Percentiles rank a stretch among this genome's conserved stretches.
Evolutionary conservation across 1,139 yeast species (phyloP).

Genomic region (Suhomyces panamericanus): DNA sequence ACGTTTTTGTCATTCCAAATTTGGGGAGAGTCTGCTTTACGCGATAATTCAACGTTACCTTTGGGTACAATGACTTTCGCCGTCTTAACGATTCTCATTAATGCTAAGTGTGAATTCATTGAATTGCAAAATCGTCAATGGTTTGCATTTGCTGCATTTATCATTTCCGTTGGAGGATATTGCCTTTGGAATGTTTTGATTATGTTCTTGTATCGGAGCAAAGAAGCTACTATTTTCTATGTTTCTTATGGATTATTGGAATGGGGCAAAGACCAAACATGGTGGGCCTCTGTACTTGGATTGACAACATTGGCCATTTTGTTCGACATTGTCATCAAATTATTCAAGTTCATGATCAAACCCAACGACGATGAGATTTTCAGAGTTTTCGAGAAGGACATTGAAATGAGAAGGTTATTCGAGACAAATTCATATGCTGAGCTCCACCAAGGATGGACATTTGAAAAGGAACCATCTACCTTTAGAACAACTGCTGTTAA

Average conservation of each 20-base stretch:
- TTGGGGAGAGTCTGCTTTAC: constrained; percentile 67
- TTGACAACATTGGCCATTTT: constrained; percentile 58
- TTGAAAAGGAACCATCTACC: constrained; percentile 47
- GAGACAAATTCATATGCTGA: constrained; percentile 75
- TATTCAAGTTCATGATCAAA: constrained; percentile 52
- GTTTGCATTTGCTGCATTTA: constrained; percentile 65
- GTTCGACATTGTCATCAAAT: constrained; percentile 64
- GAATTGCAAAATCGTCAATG: constrained; percentile 84
- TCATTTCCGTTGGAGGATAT: constrained; percentile 86
- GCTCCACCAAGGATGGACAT: constrained; percentile 79
- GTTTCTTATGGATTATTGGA: constrained; percentile 69
- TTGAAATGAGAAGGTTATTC: constrained; percentile 63
- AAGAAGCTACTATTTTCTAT: constrained; percentile 64
- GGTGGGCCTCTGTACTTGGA: constrained; percentile 79
- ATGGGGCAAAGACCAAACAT: constrained; percentile 76
- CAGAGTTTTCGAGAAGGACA: constrained; percentile 72
- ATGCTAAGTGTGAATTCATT: constrained; percentile 73
- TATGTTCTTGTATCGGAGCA: constrained; percentile 62
- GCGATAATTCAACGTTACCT: constrained; percentile 79
- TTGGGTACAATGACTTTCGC: constrained; percentile 76
- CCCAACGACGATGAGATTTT: constrained; percentile 82
- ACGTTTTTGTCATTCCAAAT: constrained; percentile 65
- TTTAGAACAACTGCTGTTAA: constrained; percentile 17
- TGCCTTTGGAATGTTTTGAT: constrained; percentile 80
- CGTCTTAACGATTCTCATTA: constrained; percentile 68